Base-by-base conservation (phyloP, 805 yeast species). In the Nakazawaea peltata region DNA sequence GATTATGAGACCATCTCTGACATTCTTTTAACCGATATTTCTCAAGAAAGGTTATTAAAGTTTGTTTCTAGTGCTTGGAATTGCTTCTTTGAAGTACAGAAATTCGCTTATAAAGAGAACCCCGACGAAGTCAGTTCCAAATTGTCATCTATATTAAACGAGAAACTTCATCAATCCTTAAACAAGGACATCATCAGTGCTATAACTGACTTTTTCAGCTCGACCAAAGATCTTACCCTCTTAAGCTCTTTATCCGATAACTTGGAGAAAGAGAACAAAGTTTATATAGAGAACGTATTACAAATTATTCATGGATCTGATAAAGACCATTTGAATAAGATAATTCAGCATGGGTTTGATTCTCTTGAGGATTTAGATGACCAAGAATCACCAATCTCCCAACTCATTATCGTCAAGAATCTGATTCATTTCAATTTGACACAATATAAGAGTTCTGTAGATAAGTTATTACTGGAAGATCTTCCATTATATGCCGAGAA, bases 401-500 rank as follows among this genome's bases (percentile, higher is more conserved):
- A 58, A 2, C 54, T 63, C 19, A 17, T 28, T 3, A 43, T 64
- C 5, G 49, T 56, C 21, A 50, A 51, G 13, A 38, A 42, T 6
- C 47, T 53, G 14, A 44, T 65, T 4, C 43, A 41, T 23, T 37
- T 44, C 11, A 48, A 56, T 26, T 11, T 47, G 4, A 23, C 35
- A 0, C 39, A 43, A 7, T 56, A 42, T 34, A 18, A 39, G 3
- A 40, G 51, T 0, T 48, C 50, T n/a, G 48, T 74, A 1, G 44
- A 48, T 0, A 46, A 48, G 3, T 55, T 67, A 28, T 41, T 69
- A 13, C 44, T 45, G 14, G 55, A 54, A 3, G 15, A 19, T 12
- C 13, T 71, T 5, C 62, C 68, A 4, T 44, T 49, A 2, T 50
- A 51, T 41, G 40, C 67, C 5, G 52, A 60, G 1, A 45, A 53